Evolutionary conservation across 2,329 filamentous ascomycete species (phyloP), one percentile per base, ranked within the genome.

Genomic region (Colletotrichum liaoningense): DNA sequence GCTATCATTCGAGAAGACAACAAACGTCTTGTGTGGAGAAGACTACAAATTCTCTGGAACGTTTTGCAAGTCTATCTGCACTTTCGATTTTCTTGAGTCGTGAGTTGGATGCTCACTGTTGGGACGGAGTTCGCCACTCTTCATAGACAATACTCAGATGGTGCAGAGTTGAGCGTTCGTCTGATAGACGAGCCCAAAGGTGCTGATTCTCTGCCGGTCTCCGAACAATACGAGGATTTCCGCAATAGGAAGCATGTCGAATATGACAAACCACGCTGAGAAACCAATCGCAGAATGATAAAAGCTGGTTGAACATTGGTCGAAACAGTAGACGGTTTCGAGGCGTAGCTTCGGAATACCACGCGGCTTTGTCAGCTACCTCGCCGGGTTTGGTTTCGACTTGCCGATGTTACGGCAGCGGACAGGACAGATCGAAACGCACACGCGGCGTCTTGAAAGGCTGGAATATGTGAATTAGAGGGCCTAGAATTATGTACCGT

Each of bases 111-210:
- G 30, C 26, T 28, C 22, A 12, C 30, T 30, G 24, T 11, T 12
- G 26, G n/a, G 33, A 26, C 24, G 64, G 26, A 26, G 30, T 42
- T 35, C n/a, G 57, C 58, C 26, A 46, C 8, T 16, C 49, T 6
- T 68, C 33, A n/a, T 7, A 11, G 49, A 19, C 24, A 12, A 35
- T 16, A 22, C 67, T 57, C 24, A 38, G 35, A 67, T n/a, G 26
- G 26, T 52, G 24, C 26, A 49, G 22, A 54, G 42, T 49, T 49
- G 42, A 49, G 57, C 11, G 69, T 69, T 72, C 57, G 9, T 72
- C 64, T 42, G 57, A 72, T 56, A 16, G 64, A 55, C 28, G 64
- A 59, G 49, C 19, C 3, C 16, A 52, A 5, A 35, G 60, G 26
- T 26, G 30, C 63, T 46, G 63, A 42, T 8, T 49, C 42, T n/a